Base-by-base conservation (phyloP, 108 stramenopile genomes). In the Conticribra guillardii region DNA sequence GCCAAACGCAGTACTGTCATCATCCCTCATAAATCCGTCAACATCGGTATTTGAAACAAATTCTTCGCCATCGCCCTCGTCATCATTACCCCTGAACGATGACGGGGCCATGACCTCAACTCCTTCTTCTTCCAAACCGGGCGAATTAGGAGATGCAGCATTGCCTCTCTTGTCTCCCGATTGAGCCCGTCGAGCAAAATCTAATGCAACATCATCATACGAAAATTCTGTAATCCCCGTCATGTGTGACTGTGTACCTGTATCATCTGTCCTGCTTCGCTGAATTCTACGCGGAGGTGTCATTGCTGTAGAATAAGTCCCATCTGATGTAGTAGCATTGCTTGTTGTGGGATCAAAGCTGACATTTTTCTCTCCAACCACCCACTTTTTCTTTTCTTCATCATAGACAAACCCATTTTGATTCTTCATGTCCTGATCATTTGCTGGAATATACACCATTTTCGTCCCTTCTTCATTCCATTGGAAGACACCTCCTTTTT, bases 401-500 rank as follows among this genome's bases (percentile, higher is more conserved):
- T 79, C 69, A 45, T 66, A 79, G 0, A 71, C 51, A 53, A 79
- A 79, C 4, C 77, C 77, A 54, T 79, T 79, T 55, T 61, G 26
- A 22, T 33, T 24, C 41, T 27, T 47, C 31, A 21, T 64, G 16
- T 51, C 19, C 18, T 17, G 5, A 18, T 51, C 19, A 16, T 51
- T 18, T 34, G 63, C 64, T 33, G 77, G 77, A 46, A 56, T 79
- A 24, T 79, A 79, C 0, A 79, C 77, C 66, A 67, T 67, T 54
- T 79, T 79, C 16, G 77, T 79, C 23, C 69, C 69, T 27, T 71
- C 69, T 37, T 71, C 77, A 55, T 79, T 79, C 77, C 77, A 79
- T 33, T 48, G 57, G 48, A 79, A 79, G 0, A 67, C 57, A 3
- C 77, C 71, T 17, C 71, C 77, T 56, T 71, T 79, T 15, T 79